These are phyloP conservation scores for Nakaseomyces uthaithaninus DNA, from an alignment of 1,139 yeast genomes.

Conservation along the genomic window DNA sequence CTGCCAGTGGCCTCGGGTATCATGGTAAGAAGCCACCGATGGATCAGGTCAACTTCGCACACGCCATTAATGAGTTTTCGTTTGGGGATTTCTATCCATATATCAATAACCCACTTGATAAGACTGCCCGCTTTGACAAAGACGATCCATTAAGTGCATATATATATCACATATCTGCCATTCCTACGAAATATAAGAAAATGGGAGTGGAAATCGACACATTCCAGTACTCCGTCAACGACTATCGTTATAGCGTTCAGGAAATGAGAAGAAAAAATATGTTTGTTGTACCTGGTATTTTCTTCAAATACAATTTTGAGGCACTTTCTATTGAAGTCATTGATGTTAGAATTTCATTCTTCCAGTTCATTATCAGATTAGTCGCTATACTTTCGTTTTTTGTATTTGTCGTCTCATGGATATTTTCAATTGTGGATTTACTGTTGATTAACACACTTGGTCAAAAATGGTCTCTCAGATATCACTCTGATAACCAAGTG, in stretches of 20 bases:
- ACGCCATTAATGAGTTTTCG: conserved; percentile 77
- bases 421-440: conserved; percentile 29
- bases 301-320: conserved; percentile 78
- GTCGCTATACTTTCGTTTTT: conserved; percentile 50
- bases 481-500: conserved; percentile 24
- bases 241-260: conserved; percentile 34
- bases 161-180: conserved; percentile 67
- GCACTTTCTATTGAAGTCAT: conserved; percentile 64
- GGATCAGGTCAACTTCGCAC: conserved; percentile 66
- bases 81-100: conserved; percentile 88
- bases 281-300: conserved; percentile 63
- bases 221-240: conserved; percentile 77
- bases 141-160: conserved; percentile 40
- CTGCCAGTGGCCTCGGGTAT: conserved; percentile 61
- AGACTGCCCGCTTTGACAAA: conserved; percentile 49
- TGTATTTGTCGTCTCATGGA: conserved; percentile 33
- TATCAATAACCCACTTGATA: conserved; percentile 78
- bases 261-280: conserved; percentile 21
- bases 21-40: conserved; percentile 38
- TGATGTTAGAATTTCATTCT: conserved; percentile 68
- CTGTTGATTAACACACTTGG: conserved; percentile 31
- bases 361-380: conserved; percentile 67
- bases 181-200: conserved; percentile 71
- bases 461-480: conserved; percentile 32
- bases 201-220: conserved; percentile 70